Evolutionary conservation across 257 asterid species (phyloP).

Genomic region (Nicotiana noctiflora): DNA sequence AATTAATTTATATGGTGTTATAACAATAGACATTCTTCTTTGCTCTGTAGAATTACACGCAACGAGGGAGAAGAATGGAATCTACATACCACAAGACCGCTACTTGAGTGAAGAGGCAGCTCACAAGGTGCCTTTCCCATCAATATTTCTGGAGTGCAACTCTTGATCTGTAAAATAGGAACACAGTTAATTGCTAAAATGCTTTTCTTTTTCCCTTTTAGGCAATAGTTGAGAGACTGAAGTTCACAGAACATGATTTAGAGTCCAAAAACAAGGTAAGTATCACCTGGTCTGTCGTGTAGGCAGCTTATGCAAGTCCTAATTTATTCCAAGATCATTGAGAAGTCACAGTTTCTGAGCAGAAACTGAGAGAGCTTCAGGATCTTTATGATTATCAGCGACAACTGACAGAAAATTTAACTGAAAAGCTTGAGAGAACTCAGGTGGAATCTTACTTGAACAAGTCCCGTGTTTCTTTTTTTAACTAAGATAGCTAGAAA

Average conservation of each 20-base stretch:
- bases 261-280: conserved; percentile 21
- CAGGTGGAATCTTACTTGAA: conserved; percentile 28
- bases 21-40: background rate
- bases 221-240: conserved; percentile 23
- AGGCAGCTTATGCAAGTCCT: background rate
- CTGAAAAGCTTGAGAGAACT: conserved; percentile 34
- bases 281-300: background rate
- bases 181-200: background rate
- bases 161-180: background rate
- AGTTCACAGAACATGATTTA: conserved; percentile 22
- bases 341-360: conserved; percentile 9
- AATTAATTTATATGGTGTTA: background rate
- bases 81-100: conserved; percentile 23
- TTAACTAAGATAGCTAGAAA: background rate
- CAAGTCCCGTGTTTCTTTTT: background rate
- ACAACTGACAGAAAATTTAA: conserved; percentile 35
- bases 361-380: conserved; percentile 43
- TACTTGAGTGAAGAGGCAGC: conserved; percentile 29
- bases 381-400: conserved; percentile 39
- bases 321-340: conserved; percentile 2
- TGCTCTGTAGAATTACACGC: conserved; percentile 29
- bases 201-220: background rate
- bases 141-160: background rate
- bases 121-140: too few species aligned
- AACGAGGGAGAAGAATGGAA: conserved; percentile 32